Conservation (phyloP, 2,329 filamentous ascomycete species). For the Neurospora crassa region DNA sequence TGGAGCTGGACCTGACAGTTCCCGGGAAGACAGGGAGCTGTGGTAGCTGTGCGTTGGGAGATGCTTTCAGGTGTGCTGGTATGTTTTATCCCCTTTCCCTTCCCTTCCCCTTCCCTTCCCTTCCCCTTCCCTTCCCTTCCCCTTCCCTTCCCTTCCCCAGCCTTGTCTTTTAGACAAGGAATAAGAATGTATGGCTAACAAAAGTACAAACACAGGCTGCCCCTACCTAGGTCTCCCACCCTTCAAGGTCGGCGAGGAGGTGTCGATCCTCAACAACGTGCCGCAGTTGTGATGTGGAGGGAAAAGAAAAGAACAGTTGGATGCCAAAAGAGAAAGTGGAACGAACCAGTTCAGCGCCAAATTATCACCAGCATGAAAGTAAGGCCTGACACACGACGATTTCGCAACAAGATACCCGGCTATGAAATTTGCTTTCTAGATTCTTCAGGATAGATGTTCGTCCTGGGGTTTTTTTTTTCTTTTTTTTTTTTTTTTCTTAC, state of each 20-base stretch:
- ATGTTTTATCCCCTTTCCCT: conserved; percentile 14
- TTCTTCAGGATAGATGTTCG: background rate
- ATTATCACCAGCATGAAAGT: background rate
- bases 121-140: too few species aligned
- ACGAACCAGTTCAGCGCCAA: background rate
- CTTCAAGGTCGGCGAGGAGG: conserved; percentile 95
- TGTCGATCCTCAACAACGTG: conserved; percentile 75
- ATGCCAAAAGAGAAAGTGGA: background rate
- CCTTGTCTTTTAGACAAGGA: too few species aligned
- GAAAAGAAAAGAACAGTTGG: background rate
- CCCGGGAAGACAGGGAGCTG: conserved; percentile 93
- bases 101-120: background rate
- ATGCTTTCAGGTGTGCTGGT: conserved; percentile 69
- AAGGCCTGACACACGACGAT: background rate
- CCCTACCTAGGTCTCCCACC: conserved; percentile 88
- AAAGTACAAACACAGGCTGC: conserved; percentile 4
- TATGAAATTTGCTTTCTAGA: background rate
- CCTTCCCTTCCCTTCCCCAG: too few species aligned
- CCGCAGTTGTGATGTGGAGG: conserved; percentile 13
- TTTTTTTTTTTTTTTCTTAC: background rate
- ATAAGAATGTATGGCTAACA: conserved; percentile 19
- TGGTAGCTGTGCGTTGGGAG: conserved; percentile 86
- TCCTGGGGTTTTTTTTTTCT: background rate
- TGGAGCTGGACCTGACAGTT: conserved; percentile 94
- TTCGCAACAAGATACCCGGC: background rate